phyloP scores from a whole-genome alignment of 768 basidiomycete genomes.

The Scleroderma citrinum region DNA sequence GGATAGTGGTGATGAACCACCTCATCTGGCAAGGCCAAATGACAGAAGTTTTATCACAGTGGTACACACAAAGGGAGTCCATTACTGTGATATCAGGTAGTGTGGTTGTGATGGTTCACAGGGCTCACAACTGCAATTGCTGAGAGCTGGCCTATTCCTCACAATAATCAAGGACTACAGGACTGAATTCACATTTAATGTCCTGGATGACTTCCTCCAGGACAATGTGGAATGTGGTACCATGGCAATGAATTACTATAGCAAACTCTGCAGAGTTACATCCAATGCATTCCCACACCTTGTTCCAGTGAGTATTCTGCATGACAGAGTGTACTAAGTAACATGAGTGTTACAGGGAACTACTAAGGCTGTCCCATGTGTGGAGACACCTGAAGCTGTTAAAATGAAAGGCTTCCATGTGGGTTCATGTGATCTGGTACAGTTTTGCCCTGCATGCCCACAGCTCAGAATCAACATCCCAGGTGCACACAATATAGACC shows the following conservation, averaged over 20 bases:
- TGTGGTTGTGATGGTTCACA: not conserved
- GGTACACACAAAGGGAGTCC: not conserved
- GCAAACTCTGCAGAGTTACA: not conserved
- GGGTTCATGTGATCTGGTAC: not conserved
- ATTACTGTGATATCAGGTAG: not conserved
- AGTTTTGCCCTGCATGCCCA: constrained; percentile 24
- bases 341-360: constrained; percentile 17
- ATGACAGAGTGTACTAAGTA: not conserved
- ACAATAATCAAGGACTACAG: not conserved
- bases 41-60: not conserved
- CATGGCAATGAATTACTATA: not conserved
- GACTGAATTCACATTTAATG: constrained; percentile 10
- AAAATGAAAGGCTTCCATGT: constrained; percentile 14
- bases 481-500: constrained; percentile 6
- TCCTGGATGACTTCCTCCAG: constrained; percentile 13
- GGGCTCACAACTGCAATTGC: not conserved
- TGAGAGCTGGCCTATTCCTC: not conserved
- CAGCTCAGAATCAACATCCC: constrained; percentile 22
- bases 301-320: not conserved
- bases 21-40: not conserved
- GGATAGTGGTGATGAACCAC: not conserved
- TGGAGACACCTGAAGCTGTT: constrained; percentile 15
- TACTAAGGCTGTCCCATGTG: constrained; percentile 7
- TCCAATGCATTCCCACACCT: constrained; percentile 1
- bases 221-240: constrained; percentile 18